Conservation (phyloP, 2,329 filamentous ascomycete genomes). For the Neofusicoccum parvum region DNA sequence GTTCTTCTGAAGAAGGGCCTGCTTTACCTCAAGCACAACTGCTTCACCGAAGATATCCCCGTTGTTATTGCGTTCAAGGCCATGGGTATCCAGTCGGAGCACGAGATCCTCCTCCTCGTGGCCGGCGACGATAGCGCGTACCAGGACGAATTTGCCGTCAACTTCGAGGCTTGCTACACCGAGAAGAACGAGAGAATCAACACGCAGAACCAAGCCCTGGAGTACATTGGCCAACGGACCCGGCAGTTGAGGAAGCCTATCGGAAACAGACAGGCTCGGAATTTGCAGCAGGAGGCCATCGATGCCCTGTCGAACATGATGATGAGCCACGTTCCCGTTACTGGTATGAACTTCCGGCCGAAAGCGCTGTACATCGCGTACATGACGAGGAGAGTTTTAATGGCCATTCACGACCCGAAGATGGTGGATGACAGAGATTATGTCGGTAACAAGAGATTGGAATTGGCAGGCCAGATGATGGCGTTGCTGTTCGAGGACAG, state of each 20-base stretch:
- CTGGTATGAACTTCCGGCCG: constrained; percentile 91
- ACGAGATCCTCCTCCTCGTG: constrained; percentile 90
- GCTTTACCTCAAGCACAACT: constrained; percentile 88
- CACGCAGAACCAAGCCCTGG: constrained; percentile 92
- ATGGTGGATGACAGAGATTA: constrained; percentile 97
- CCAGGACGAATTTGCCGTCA: constrained; percentile 92
- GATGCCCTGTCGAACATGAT: constrained; percentile 92
- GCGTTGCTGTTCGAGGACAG: constrained; percentile 95
- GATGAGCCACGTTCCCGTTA: constrained; percentile 90
- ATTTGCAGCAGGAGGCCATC: constrained; percentile 86
- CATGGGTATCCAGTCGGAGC: constrained; percentile 89
- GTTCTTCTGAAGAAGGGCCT: constrained; percentile 92
- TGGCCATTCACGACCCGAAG: constrained; percentile 86
- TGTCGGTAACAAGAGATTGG: constrained; percentile 94
- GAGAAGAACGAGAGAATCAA: constrained; percentile 65
- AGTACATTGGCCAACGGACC: constrained; percentile 84
- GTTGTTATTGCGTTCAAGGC: constrained; percentile 93
- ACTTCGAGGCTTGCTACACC: constrained; percentile 89
- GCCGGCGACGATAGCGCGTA: constrained; percentile 85
- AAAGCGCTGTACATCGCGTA: constrained; percentile 95
- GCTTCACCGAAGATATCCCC: constrained; percentile 88
- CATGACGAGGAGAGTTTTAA: constrained; percentile 94
- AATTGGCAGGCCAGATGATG: constrained; percentile 90
- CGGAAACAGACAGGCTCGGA: constrained; percentile 61
- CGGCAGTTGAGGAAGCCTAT: constrained; percentile 77